phyloP scores from a whole-genome alignment of 2,329 filamentous ascomycete species.

The Periconia macrospinosa region DNA sequence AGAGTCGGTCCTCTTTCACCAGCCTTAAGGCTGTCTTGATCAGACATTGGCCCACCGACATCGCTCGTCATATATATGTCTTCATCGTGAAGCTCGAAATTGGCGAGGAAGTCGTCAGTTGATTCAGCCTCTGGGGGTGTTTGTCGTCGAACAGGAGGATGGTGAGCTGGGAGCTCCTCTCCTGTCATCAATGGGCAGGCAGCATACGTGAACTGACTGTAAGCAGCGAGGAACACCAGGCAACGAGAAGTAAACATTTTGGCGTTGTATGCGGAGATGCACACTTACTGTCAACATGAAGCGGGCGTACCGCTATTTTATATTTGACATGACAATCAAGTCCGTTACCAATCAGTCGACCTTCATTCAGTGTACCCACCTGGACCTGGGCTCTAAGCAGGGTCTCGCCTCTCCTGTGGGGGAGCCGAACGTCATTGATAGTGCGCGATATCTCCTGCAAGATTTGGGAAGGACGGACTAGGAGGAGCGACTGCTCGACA shows the following conservation, averaged over 20 bases:
- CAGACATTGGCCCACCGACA: conserved; percentile 67
- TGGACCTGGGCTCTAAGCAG: neutral
- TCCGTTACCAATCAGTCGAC: neutral
- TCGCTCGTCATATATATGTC: conserved; percentile 59
- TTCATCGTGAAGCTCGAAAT: conserved; percentile 41
- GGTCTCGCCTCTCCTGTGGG: conserved; percentile 3
- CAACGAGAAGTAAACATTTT: conserved; percentile 25
- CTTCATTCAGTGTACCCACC: neutral
- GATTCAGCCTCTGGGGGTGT: conserved; percentile 7
- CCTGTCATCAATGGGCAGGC: conserved; percentile 41
- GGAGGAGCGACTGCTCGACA: conserved; percentile 7
- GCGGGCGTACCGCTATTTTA: conserved; percentile 4
- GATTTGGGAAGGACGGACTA: conserved; percentile 1
- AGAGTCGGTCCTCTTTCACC: conserved; percentile 68
- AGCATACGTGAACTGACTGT: conserved; percentile 22
- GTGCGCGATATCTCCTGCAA: conserved; percentile 5
- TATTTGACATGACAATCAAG: neutral
- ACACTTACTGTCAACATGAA: neutral
- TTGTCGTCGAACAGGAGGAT: conserved; percentile 33
- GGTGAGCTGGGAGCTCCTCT: conserved; percentile 29
- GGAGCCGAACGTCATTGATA: neutral
- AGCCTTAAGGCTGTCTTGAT: conserved; percentile 68
- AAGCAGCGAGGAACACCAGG: conserved; percentile 29
- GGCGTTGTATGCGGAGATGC: conserved; percentile 3
- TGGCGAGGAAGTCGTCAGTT: conserved; percentile 39